A percentile compares a stretch with the other conserved stretches of the same genome.
Conservation (phyloP, 2,329 filamentous ascomycete genomes). For the Arthrobotrys pseudoclavata region DNA sequence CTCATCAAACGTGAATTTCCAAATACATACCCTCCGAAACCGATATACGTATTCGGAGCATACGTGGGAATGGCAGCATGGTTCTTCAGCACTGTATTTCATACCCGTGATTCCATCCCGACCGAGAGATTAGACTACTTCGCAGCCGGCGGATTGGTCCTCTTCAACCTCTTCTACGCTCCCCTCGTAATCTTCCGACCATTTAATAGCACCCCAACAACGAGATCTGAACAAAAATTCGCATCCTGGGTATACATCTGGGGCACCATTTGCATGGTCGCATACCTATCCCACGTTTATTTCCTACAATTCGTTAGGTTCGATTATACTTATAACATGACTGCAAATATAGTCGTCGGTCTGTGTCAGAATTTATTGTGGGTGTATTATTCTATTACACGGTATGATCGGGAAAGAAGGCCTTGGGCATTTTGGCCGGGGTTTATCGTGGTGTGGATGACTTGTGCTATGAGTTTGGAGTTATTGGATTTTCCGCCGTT, state of each 20-base stretch:
- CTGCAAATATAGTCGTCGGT: constrained; percentile 87
- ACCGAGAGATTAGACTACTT: constrained; percentile 99
- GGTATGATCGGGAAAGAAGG: constrained; percentile 79
- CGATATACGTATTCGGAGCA: constrained; percentile 81
- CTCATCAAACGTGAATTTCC: constrained; percentile 80
- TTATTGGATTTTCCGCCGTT: constrained; percentile 92
- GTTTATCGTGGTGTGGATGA: constrained; percentile 90
- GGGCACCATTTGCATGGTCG: constrained; percentile 77
- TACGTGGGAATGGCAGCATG: constrained; percentile 86
- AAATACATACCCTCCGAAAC: constrained; percentile 77
- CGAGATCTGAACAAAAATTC: constrained; percentile 31
- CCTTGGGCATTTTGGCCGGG: constrained; percentile 90
- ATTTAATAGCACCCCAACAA: constrained; percentile 73
- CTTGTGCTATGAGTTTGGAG: constrained; percentile 94
- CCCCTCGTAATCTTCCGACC: constrained; percentile 82
- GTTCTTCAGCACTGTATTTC: constrained; percentile 91
- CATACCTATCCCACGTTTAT: constrained; percentile 82
- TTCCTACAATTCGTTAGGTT: constrained; percentile 89
- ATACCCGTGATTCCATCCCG: constrained; percentile 84
- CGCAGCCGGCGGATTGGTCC: constrained; percentile 86
- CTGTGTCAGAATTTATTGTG: constrained; percentile 85
- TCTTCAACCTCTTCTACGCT: constrained; percentile 92
- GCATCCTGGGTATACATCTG: constrained; percentile 76
- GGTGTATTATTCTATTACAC: constrained; percentile 83
- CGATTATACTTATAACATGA: constrained; percentile 99